phyloP scores from a whole-genome alignment of 2,329 filamentous ascomycete species.

The Aspergillus sp. region DNA sequence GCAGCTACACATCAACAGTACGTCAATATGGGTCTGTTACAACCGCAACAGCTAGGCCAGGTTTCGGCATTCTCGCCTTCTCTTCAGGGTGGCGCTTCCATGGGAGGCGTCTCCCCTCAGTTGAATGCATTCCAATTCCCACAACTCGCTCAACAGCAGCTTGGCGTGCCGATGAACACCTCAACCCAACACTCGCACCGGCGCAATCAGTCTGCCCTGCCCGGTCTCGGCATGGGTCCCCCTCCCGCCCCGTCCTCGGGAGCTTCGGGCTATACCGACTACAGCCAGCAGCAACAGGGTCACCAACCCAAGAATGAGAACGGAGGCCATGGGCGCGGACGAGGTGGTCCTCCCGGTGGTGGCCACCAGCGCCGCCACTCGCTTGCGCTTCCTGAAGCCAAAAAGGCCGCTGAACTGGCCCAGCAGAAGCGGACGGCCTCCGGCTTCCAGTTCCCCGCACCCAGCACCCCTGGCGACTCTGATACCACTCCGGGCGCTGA shows the following conservation, averaged over 20 bases:
- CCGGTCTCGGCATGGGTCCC: constrained; percentile 86
- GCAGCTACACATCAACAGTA: constrained; percentile 96
- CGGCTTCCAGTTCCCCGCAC: constrained; percentile 90
- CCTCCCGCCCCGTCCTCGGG: constrained; percentile 90
- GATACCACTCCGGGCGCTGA: constrained; percentile 60
- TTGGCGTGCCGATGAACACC: constrained; percentile 71
- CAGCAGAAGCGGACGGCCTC: constrained; percentile 95
- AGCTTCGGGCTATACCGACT: constrained; percentile 83
- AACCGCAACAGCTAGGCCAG: constrained; percentile 76
- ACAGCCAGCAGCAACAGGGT: constrained; percentile 64
- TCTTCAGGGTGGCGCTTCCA: constrained; percentile 67
- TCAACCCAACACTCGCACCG: constrained; percentile 85
- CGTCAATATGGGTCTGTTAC: constrained; percentile 94
- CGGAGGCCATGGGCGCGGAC: constrained; percentile 67
- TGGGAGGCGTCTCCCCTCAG: constrained; percentile 76
- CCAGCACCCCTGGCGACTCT: constrained; percentile 57
- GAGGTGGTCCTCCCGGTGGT: constrained; percentile 67
- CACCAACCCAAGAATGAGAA: constrained; percentile 71
- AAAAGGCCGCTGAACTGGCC: constrained; percentile 93
- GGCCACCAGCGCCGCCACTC: constrained; percentile 95
- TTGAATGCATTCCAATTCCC: constrained; percentile 85
- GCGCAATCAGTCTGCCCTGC: constrained; percentile 95
- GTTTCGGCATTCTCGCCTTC: constrained; percentile 70
- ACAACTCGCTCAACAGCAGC: constrained; percentile 69
- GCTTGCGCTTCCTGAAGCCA: constrained; percentile 89